These are phyloP conservation scores for Lagenaria siceraria DNA, from an alignment of 306 rosid genomes.

Conservation along the genomic window DNA sequence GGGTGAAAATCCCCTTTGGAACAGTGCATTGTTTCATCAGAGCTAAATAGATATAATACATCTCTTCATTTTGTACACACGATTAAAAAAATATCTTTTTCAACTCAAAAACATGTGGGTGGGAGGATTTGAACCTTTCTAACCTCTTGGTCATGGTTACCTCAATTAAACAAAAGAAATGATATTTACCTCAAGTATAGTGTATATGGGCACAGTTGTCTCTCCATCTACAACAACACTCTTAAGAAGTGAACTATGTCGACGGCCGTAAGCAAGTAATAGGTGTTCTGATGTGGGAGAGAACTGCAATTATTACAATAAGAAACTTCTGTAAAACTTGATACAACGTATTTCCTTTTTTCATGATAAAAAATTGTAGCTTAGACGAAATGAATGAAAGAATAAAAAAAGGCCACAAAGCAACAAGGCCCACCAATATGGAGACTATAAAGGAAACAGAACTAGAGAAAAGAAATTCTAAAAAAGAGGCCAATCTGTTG, in stretches of 20 bases:
- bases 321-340: not conserved
- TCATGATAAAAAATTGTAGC: not conserved
- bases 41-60: not conserved
- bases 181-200: slow-evolving; percentile 75
- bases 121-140: not conserved
- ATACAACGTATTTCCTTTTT: not conserved
- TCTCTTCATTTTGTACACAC: not conserved
- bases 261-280: slow-evolving; percentile 56
- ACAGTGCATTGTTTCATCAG: not conserved
- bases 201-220: slow-evolving; percentile 84
- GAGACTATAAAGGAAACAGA: not conserved
- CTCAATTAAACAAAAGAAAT: not conserved
- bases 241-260: slow-evolving; percentile 56
- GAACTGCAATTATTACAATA: slow-evolving; percentile 24
- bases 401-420: not conserved
- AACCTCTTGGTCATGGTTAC: not conserved
- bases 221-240: slow-evolving; percentile 90
- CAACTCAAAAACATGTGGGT: not conserved
- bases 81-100: not conserved
- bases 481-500: not conserved
- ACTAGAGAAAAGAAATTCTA: not conserved
- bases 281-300: slow-evolving; percentile 56
- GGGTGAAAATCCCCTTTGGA: not conserved
- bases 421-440: not conserved
- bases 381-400: not conserved